A percentile compares a stretch with the other conserved stretches of the same genome.
These are phyloP conservation scores for Stereum hirsutum DNA, from an alignment of 1,284 basidiomycete species.

Conservation along the genomic window DNA sequence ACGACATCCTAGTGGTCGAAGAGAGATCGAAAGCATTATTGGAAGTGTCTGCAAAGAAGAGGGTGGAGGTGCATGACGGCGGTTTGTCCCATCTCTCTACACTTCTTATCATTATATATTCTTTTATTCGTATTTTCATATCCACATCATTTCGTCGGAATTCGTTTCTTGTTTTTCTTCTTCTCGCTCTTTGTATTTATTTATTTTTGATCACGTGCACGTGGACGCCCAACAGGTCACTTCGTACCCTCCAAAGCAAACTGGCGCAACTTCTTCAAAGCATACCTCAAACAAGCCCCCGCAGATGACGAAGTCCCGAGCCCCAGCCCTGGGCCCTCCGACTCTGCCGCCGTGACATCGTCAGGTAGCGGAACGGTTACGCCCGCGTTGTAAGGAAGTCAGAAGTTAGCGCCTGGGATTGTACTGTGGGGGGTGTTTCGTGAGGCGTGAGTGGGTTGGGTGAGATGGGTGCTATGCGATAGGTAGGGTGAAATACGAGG, in stretches of 20 bases:
- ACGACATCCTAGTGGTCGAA: constrained; percentile 71
- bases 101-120: neutral
- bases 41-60: constrained; percentile 43
- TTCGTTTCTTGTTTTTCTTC: constrained; percentile 1
- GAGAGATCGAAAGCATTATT: constrained; percentile 61
- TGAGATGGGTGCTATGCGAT: no score
- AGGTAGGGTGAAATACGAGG: no score
- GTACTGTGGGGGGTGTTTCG: no score
- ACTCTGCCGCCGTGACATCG: constrained; percentile 18
- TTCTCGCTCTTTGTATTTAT: neutral
- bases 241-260: constrained; percentile 68
- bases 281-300: constrained; percentile 34
- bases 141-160: constrained; percentile 1
- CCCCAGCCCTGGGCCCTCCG: constrained; percentile 22
- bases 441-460: no score
- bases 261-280: constrained; percentile 65
- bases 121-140: neutral
- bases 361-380: constrained; percentile 19
- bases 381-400: neutral
- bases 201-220: neutral
- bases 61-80: constrained; percentile 69
- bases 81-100: constrained; percentile 37
- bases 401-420: no score
- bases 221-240: constrained; percentile 46
- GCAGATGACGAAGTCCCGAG: constrained; percentile 16